Evolutionary conservation across 345 rosid genomes (phyloP).

Genomic region (Salix arbutifolia): DNA sequence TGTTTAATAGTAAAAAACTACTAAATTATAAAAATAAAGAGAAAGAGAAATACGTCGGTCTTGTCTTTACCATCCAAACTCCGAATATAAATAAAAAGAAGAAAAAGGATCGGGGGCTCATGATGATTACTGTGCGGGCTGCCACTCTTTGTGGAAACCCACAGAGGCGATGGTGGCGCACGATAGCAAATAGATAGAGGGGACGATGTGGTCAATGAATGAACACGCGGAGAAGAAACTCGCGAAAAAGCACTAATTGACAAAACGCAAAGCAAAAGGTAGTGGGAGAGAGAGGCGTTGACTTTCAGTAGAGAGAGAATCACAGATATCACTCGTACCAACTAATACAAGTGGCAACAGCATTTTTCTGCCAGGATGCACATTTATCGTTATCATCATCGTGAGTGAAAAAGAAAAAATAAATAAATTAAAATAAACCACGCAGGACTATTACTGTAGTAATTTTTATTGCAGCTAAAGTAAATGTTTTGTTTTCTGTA

Average conservation of each 20-base stretch:
- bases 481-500: no score
- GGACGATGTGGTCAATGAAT: slow-evolving; percentile 11
- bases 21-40: neutral
- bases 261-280: slow-evolving; percentile 18
- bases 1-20: no score
- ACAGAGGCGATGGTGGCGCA: slow-evolving; percentile 8
- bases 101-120: neutral
- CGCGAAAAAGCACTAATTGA: slow-evolving; percentile 2
- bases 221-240: slow-evolving; percentile 22
- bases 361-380: neutral
- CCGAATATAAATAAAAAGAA: neutral
- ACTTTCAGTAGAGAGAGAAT: slow-evolving; percentile 19
- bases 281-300: slow-evolving; percentile 40
- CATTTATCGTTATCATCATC: slow-evolving; percentile 1
- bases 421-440: no score
- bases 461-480: no score
- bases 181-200: slow-evolving; percentile 7
- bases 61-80: no score
- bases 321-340: neutral
- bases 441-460: neutral
- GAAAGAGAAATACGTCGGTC: neutral
- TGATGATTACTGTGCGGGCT: neutral
- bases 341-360: slow-evolving; percentile 9
- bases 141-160: neutral
- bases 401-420: neutral